Base-by-base conservation (phyloP, 2,329 filamentous ascomycete genomes). In the Cytospora piceae region DNA sequence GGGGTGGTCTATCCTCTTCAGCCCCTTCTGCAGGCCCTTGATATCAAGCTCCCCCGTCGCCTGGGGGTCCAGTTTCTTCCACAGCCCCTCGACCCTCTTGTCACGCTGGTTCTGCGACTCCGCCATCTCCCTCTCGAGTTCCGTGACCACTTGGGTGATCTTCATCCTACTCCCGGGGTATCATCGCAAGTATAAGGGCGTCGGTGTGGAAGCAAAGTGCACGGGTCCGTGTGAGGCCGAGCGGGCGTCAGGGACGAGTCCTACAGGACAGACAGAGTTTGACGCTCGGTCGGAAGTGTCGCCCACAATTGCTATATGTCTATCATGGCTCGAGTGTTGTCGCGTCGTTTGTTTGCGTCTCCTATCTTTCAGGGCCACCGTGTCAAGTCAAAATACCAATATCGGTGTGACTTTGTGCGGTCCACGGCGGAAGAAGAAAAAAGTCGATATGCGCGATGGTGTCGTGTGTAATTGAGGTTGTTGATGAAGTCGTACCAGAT, bases 1-100 rank as follows among this genome's bases (percentile, higher is more conserved):
- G 59, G 85, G 95, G 77, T 99, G 95, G 77, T 98, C 94, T 73
- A 98, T 93, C 78, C 89, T 91, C 76, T 84, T 88, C 74, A 99
- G 80, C 4, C 94, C 95, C 79, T 88, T 92, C 79, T 94, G 90
- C 71, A 99, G 81, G 37, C 88, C 93, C 76, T 90, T 88, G 70
- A 96, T 82, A 78, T 98, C 94, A 72, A 99, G 83, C 76, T 92
- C 89, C 66, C 92, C 92, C 72, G 90, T 88, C 66, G 85, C 84
- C 70, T 88, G 86, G 70, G 90, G 89, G 77, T 96, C 93, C 71
- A 99, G 85, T 73, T 87, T 89, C 75, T 81, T 82, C 94, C 94
- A 98, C 74, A 98, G 86, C 76, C 88, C 85, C 79, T 93, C 89
- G 73, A 97, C 87, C 74, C 94, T 87, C 77, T 87, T 85, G 80